Evolutionary conservation across 176 grass and related monocot species (phyloP).

Genomic region (Lolium multiflorum): DNA sequence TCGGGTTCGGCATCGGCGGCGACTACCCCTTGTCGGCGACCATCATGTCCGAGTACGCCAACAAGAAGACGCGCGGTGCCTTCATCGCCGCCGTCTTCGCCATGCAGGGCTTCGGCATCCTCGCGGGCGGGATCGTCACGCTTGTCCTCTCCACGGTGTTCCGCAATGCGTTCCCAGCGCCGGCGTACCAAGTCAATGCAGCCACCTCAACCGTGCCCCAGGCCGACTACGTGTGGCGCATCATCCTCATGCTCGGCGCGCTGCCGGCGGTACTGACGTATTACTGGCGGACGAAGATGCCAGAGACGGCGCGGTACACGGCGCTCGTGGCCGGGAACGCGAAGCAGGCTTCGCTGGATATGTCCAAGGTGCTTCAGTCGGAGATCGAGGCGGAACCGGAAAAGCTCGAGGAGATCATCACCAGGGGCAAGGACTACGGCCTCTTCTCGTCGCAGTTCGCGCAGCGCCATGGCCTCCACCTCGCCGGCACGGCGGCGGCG

Average conservation of each 20-base stretch:
- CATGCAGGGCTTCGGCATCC: constrained; percentile 85
- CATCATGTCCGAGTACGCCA: constrained; percentile 86
- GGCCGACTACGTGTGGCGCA: constrained; percentile 78
- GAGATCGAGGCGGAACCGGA: not conserved
- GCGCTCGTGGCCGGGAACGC: constrained; percentile 71
- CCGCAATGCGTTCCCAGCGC: constrained; percentile 49
- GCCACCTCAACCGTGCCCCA: constrained; percentile 40
- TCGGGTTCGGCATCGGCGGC: constrained; percentile 82
- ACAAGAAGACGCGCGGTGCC: constrained; percentile 76
- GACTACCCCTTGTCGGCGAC: constrained; percentile 74
- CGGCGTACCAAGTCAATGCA: constrained; percentile 38
- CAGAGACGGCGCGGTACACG: constrained; percentile 89
- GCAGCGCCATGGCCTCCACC: not conserved
- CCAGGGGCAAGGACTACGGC: not conserved
- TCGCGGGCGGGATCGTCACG: constrained; percentile 59
- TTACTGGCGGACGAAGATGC: constrained; percentile 97
- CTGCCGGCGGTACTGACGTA: constrained; percentile 64
- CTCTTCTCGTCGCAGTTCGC: not conserved
- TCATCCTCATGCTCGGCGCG: constrained; percentile 82
- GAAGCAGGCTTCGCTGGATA: constrained; percentile 72
- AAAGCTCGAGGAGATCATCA: not conserved
- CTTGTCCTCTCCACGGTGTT: constrained; percentile 57
- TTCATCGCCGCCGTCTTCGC: constrained; percentile 94
- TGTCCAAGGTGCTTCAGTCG: constrained; percentile 46
- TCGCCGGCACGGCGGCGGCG: not conserved